phyloP scores from a whole-genome alignment of 805 yeast genomes.

The Jamesozyma jinghongensis region DNA sequence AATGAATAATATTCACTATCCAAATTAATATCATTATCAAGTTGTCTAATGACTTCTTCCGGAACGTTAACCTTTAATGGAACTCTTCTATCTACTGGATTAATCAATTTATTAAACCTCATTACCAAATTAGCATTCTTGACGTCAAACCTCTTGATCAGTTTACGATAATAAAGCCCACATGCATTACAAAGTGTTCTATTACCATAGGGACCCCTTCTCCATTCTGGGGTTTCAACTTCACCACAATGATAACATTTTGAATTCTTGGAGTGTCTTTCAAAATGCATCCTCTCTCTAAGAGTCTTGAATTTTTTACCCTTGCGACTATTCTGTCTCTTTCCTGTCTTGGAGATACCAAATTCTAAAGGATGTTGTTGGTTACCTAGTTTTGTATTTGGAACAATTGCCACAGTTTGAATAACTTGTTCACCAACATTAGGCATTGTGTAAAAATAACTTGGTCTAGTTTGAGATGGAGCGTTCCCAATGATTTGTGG shows the following conservation, averaged over 20 bases:
- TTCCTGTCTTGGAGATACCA: neutral
- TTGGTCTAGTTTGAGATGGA: too few relatives aligned
- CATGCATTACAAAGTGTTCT: constrained; percentile 89
- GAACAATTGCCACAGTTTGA: too few relatives aligned
- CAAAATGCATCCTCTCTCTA: neutral
- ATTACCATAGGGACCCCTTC: constrained; percentile 81
- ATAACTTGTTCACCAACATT: too few relatives aligned
- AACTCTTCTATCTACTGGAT: constrained; percentile 27
- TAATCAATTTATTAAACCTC: constrained; percentile 21
- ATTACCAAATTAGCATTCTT: constrained; percentile 25
- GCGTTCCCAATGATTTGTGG: too few relatives aligned
- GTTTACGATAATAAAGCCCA: constrained; percentile 66
- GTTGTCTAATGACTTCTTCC: constrained; percentile 12
- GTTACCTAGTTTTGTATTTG: too few relatives aligned
- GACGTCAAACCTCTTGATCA: constrained; percentile 34
- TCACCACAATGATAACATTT: constrained; percentile 64
- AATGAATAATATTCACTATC: constrained; percentile 7
- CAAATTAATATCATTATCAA: constrained; percentile 7
- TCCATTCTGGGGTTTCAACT: constrained; percentile 83
- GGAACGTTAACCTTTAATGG: constrained; percentile 23
- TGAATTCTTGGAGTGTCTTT: neutral
- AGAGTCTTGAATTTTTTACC: neutral
- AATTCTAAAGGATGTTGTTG: too few relatives aligned
- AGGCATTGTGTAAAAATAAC: too few relatives aligned
- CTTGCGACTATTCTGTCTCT: neutral